Percentiles rank a stretch among this genome's conserved stretches.
Evolutionary conservation across 306 rosid genomes (phyloP).

Genomic region (Casuarina cunninghamiana): DNA sequence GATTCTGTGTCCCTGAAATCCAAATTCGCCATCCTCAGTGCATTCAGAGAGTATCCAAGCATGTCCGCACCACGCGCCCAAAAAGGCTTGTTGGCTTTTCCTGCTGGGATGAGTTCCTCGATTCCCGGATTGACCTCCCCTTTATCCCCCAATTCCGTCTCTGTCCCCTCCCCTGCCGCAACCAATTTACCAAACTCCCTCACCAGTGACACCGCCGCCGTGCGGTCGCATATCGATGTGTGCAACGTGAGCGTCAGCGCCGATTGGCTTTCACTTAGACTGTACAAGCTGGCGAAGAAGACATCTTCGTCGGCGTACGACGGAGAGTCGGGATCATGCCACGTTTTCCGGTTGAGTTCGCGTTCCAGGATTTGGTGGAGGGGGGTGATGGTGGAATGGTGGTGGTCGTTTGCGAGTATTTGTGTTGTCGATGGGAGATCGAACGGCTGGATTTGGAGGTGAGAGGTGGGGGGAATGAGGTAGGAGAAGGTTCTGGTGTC

Average conservation of each 20-base stretch:
- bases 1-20: constrained; percentile 47
- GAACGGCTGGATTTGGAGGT: constrained; percentile 54
- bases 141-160: constrained; percentile 30
- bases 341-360: constrained; percentile 60
- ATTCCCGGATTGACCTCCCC: constrained; percentile 45
- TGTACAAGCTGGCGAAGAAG: constrained; percentile 48
- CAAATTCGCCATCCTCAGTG: constrained; percentile 58
- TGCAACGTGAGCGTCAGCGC: constrained; percentile 66
- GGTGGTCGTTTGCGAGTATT: constrained; percentile 31
- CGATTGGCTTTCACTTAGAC: constrained; percentile 36
- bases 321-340: constrained; percentile 39
- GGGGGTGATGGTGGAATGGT: constrained; percentile 26
- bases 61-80: constrained; percentile 96
- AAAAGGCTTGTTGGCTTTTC: constrained; percentile 59
- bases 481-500: constrained; percentile 43
- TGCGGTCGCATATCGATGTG: constrained; percentile 74
- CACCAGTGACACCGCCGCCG: constrained; percentile 60
- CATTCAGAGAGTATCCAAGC: constrained; percentile 84
- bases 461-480: constrained; percentile 39
- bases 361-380: constrained; percentile 68
- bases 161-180: constrained; percentile 24
- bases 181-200: constrained; percentile 38
- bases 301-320: constrained; percentile 35
- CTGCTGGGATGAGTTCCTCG: constrained; percentile 73
- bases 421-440: constrained; percentile 55